phyloP scores from a whole-genome alignment of 768 basidiomycete genomes.

The Phaeotremella skinneri region DNA sequence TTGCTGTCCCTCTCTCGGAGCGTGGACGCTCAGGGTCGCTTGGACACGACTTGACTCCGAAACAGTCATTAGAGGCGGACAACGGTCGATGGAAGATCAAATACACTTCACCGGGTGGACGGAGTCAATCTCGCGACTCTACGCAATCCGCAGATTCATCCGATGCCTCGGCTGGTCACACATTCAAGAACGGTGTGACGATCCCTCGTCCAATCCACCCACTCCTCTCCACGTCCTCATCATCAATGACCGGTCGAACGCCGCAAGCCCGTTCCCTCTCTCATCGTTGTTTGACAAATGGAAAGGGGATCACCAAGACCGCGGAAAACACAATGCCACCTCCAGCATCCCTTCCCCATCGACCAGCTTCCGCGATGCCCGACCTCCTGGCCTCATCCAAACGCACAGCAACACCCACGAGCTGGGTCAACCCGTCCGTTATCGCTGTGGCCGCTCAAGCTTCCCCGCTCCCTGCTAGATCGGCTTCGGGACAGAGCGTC shows the following conservation, averaged over 20 bases:
- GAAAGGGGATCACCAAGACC: neutral
- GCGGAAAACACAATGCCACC: too few relatives aligned
- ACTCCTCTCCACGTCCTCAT: conserved; percentile 10
- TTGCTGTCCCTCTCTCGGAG: conserved; percentile 10
- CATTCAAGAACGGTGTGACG: neutral
- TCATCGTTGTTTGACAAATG: conserved; percentile 6
- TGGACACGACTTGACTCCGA: conserved; percentile 27
- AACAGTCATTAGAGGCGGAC: conserved; percentile 33
- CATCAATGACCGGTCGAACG: conserved; percentile 7
- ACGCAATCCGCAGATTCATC: conserved; percentile 8
- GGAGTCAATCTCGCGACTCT: conserved; percentile 5
- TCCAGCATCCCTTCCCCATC: conserved; percentile 11
- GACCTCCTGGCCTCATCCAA: neutral
- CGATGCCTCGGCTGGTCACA: neutral
- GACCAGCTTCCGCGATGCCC: conserved; percentile 14
- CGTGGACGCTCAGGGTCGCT: conserved; percentile 1
- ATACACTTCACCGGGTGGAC: conserved; percentile 15
- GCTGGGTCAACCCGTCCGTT: neutral
- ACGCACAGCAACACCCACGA: neutral
- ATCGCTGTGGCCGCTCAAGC: neutral
- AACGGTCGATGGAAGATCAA: conserved; percentile 36
- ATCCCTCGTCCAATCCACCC: conserved; percentile 2
- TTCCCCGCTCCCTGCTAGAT: too few relatives aligned
- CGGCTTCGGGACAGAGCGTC: neutral
- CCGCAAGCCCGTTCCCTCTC: neutral